Evolutionary conservation across 140 eudicot genomes (phyloP).

Genomic region (Erigeron philadelphicus): DNA sequence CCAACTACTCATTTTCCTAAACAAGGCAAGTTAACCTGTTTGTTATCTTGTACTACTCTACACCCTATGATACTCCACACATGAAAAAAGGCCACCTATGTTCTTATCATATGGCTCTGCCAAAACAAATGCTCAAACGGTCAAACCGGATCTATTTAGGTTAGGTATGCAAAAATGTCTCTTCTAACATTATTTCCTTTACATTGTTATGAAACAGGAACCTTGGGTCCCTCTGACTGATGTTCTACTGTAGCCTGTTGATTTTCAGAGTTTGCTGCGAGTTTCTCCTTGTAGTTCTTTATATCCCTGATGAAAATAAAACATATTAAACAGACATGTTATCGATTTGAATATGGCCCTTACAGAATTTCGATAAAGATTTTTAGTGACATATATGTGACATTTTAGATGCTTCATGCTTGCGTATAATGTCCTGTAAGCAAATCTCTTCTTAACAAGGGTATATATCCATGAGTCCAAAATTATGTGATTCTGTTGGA

Average conservation of each 20-base stretch:
- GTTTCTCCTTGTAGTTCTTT: constrained; percentile 32
- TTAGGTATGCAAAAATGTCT: constrained; percentile 33
- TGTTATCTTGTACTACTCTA: constrained; percentile 30
- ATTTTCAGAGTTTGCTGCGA: constrained; percentile 11
- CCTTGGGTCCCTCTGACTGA: constrained; percentile 12
- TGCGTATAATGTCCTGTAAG: constrained; percentile 1
- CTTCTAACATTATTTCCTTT: constrained; percentile 23
- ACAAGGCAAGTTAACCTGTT: constrained; percentile 25
- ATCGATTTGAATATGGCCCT: neutral
- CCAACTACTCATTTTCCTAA: constrained; percentile 30
- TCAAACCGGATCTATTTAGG: constrained; percentile 25
- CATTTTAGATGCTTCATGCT: neutral
- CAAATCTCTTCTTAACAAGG: neutral
- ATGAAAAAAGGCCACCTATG: constrained; percentile 11
- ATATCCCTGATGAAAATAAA: constrained; percentile 34
- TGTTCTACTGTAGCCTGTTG: constrained; percentile 13
- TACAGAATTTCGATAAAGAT: neutral
- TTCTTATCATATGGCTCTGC: constrained; percentile 23
- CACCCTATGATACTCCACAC: constrained; percentile 27
- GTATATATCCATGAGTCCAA: neutral
- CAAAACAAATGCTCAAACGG: constrained; percentile 24
- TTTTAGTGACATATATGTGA: neutral
- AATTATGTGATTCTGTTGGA: neutral
- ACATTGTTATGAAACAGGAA: constrained; percentile 22
- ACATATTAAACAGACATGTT: neutral